These are phyloP conservation scores for Ophiostoma tasmaniense DNA, from an alignment of 2,329 filamentous ascomycete species.

Conservation along the genomic window DNA sequence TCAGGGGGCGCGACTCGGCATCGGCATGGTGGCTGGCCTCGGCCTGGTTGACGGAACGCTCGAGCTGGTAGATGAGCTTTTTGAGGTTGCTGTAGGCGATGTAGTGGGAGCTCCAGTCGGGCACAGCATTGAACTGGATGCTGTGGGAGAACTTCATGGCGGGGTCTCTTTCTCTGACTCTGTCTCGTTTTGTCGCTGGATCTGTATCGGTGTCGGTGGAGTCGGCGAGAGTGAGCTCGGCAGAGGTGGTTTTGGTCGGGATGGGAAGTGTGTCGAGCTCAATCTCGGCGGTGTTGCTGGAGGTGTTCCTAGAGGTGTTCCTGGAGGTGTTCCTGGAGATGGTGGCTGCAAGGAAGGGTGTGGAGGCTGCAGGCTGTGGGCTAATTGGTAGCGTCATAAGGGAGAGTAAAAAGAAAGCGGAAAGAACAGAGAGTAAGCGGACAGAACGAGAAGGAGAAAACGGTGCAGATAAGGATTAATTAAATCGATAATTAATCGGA, in stretches of 20 bases:
- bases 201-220: not conserved
- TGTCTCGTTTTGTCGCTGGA: no score
- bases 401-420: not conserved
- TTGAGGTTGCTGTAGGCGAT: constrained; percentile 98
- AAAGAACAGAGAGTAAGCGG: not conserved
- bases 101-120: constrained; percentile 98
- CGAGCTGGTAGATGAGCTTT: constrained; percentile 94
- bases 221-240: not conserved
- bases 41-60: constrained; percentile 63
- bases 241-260: not conserved
- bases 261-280: not conserved
- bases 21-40: constrained; percentile 57
- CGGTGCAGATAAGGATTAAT: not conserved
- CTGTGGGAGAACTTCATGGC: constrained; percentile 98
- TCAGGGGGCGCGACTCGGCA: constrained; percentile 75
- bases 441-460: no score
- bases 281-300: not conserved
- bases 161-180: not conserved
- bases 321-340: no score
- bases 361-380: not conserved
- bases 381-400: not conserved
- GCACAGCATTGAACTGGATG: constrained; percentile 98
- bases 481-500: not conserved
- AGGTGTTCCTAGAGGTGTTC: not conserved
- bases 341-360: not conserved